Evolutionary conservation across 2,329 filamentous ascomycete genomes (phyloP).

Genomic region (Ceratocystis diversiconidia): DNA sequence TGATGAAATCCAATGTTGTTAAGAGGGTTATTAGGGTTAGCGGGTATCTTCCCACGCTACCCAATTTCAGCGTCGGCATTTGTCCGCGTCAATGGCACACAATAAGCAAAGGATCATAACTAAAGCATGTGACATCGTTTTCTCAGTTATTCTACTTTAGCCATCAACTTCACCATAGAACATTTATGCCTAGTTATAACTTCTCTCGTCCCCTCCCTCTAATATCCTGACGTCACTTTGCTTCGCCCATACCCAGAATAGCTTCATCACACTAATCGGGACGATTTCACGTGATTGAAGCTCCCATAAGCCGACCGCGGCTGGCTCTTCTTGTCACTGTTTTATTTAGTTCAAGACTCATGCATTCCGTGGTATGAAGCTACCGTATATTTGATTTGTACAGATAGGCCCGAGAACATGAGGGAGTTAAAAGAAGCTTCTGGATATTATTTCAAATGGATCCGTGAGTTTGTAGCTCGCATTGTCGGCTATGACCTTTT

Average conservation of each 20-base stretch:
- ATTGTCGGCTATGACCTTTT: slow-evolving; percentile 14
- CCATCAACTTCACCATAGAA: not conserved
- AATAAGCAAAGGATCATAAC: not conserved
- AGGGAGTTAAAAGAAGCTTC: not conserved
- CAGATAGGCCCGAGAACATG: not conserved
- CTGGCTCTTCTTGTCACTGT: not conserved
- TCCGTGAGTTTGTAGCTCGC: not conserved
- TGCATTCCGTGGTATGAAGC: not conserved
- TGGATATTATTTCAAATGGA: slow-evolving; percentile 6
- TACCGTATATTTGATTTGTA: not conserved
- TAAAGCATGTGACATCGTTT: not conserved
- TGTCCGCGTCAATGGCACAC: not conserved
- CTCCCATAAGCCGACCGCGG: not conserved
- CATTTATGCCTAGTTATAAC: not conserved
- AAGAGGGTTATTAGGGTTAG: not conserved
- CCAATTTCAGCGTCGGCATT: not conserved
- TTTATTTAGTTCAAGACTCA: not conserved
- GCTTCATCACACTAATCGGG: not conserved
- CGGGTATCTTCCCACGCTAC: not conserved
- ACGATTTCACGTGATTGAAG: not conserved
- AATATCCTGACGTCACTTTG: not conserved
- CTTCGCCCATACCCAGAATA: not conserved
- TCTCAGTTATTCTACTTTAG: not conserved
- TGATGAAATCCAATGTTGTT: not conserved
- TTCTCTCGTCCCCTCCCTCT: not conserved